Conservation (phyloP, 2,329 filamentous ascomycete species). For the Didymella segeticola region DNA sequence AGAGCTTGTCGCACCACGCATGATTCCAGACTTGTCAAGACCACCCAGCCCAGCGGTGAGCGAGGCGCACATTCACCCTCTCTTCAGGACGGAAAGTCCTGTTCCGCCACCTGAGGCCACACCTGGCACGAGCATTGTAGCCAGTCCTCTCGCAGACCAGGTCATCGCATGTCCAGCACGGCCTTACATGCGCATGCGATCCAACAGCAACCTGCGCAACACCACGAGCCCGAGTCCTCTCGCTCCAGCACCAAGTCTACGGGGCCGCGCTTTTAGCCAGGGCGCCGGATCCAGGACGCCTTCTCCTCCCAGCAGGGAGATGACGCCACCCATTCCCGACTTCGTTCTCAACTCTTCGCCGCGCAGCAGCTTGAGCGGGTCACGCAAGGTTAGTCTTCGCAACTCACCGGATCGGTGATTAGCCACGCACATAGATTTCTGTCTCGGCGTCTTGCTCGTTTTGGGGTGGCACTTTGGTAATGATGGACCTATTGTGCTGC, state of each 20-base stretch:
- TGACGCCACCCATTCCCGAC: slow-evolving; percentile 53
- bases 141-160: slow-evolving; percentile 72
- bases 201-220: slow-evolving; percentile 34
- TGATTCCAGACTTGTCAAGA: slow-evolving; percentile 43
- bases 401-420: slow-evolving; percentile 29
- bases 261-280: slow-evolving; percentile 28
- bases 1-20: slow-evolving; percentile 44
- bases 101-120: slow-evolving; percentile 68
- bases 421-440: neutral
- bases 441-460: neutral
- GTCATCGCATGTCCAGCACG: slow-evolving; percentile 57
- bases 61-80: slow-evolving; percentile 77
- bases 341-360: slow-evolving; percentile 52
- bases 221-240: slow-evolving; percentile 34
- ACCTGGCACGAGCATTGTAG: slow-evolving; percentile 73
- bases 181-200: slow-evolving; percentile 48
- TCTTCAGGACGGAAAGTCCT: slow-evolving; percentile 77
- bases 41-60: slow-evolving; percentile 52
- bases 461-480: slow-evolving; percentile 12
- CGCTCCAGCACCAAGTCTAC: slow-evolving; percentile 33
- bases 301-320: slow-evolving; percentile 46
- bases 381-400: slow-evolving; percentile 39
- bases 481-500: slow-evolving; percentile 6
- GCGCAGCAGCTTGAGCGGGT: slow-evolving; percentile 46
- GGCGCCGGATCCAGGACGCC: slow-evolving; percentile 36